Base-by-base conservation (phyloP, 1,284 basidiomycete species). In the Salmacisia buchloeana region DNA sequence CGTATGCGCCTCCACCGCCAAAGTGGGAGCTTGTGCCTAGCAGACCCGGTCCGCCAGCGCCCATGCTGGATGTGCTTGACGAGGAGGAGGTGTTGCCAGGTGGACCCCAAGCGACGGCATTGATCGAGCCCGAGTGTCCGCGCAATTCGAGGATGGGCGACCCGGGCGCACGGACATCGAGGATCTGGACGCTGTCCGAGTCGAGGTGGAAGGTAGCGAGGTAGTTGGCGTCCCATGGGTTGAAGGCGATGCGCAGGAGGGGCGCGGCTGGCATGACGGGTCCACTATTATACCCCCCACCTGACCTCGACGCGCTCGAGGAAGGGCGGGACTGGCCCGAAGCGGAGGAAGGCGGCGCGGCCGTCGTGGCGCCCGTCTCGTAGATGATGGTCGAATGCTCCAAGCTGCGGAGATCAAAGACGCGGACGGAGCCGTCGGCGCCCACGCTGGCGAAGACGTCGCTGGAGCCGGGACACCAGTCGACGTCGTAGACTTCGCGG, bases 351-450 rank as follows among this genome's bases (percentile, higher is more conserved):
- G 49, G 49, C 27, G 49, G 49, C 15, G 49, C 49, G 4, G 49
- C 49, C 27, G 49, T 54, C 29, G 49, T 54, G 3, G 49, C 23
- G 27, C 49, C 49, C 6, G 80, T 74, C 83, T 98, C 96, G 81
- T 97, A 99, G 52, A 98, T 85, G 74, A 98, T 99, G 2, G 96
- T 99, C 7, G 93, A 97, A 81, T 98, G 96, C 80, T 98, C 96
- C 52, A 98, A 85, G 71, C 90, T 91, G 39, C 96, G 88, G 62
- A 98, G 83, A 81, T 99, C 96, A 79, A 98, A 99, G 7, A 96
- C 94, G 57, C 96, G 90, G 38, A 98, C 83, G 64, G 89, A 92
- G 12, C 96, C 96, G 78, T 99, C 96, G 13, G 94, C 96, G 27
- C 96, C 96, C 23, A 98, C 96, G 15, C 92, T 94, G 35, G 97